Evolutionary conservation across 1,284 basidiomycete genomes (phyloP), one percentile per base, ranked within the genome.

Genomic region (Marasmius oreades): DNA sequence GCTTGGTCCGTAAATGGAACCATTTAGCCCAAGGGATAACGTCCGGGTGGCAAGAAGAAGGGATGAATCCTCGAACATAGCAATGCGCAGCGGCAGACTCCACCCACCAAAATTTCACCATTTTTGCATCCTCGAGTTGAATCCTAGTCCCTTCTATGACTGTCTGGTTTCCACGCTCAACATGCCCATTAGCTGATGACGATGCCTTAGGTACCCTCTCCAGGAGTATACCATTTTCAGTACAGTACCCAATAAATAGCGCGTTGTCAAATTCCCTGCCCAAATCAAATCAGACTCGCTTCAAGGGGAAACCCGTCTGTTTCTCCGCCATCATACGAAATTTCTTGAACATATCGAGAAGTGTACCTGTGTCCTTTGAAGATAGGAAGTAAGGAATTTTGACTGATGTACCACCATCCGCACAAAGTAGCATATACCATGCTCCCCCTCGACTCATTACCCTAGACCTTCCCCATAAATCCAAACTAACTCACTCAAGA

Each of bases 171-270:
- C 48, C 55, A 0, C 55, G 52, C 33, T 59, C 58, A 0, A 57
- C 58, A 26, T 57, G 55, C 1, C 58, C 55, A 50, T 59, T 56
- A 0, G 58, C 58, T 8, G 55, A 23, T 44, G 58, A 59, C 4
- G 58, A 59, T 1, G 53, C 60, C 24, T 60, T 62, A 12, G 61
- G 61, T 8, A 62, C 31, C 6, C 26, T 16, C 37, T 62, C 61
- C n/a, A 58, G 34, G 0, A 48, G 5, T n/a, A 62, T 57, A 11
- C 61, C 61, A 26, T 31, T 16, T 11, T 44, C 11, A 1, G 6
- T 18, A 47, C 54, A 58, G 45, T 55, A 59, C 10, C 12, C 28
- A 3, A 20, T 43, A 48, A 61, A 61, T 20, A 48, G 5, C 0
- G 0, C 23, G 31, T 59, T 59, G 31, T 59, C 55, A 36, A 59